Conservation (phyloP, 2,329 filamentous ascomycete species). For the Myriosclerotinia curreyana region DNA sequence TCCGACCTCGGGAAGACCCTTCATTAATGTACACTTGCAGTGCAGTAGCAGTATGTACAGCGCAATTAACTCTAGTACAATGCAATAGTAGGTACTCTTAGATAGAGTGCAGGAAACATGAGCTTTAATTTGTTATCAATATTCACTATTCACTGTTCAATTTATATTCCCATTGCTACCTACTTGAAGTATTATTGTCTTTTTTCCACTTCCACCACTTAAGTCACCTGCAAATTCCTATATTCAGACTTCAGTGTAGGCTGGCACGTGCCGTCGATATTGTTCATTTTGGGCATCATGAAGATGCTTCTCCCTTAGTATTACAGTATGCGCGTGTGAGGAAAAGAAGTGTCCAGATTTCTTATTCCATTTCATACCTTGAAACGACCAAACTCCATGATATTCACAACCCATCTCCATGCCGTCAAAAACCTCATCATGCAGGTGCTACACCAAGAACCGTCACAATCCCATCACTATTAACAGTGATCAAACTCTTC, state of each 20-base stretch:
- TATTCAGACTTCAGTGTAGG: not conserved
- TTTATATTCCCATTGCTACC: not conserved
- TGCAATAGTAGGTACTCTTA: not conserved
- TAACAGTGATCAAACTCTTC: slow-evolving; percentile 70
- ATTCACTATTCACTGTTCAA: not conserved
- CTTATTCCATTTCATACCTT: slow-evolving; percentile 13
- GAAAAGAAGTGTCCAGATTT: not conserved
- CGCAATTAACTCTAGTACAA: not conserved
- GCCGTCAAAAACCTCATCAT: not conserved
- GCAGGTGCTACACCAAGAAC: slow-evolving; percentile 51
- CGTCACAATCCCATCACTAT: slow-evolving; percentile 70
- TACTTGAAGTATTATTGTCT: not conserved
- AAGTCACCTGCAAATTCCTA: not conserved
- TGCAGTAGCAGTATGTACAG: not conserved
- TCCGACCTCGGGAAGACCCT: not conserved
- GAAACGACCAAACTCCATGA: slow-evolving; percentile 19
- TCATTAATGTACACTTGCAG: not conserved
- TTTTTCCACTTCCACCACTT: not conserved
- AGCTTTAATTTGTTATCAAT: not conserved
- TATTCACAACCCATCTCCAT: slow-evolving; percentile 9
- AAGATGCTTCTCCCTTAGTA: slow-evolving; percentile 14
- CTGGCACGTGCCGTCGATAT: not conserved
- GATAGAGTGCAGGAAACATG: too few relatives aligned
- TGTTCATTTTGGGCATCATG: slow-evolving; percentile 14
- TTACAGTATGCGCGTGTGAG: slow-evolving; percentile 16